Conservation (phyloP, 2,329 filamentous ascomycete species). For the Cladophialophora chaetospira region DNA sequence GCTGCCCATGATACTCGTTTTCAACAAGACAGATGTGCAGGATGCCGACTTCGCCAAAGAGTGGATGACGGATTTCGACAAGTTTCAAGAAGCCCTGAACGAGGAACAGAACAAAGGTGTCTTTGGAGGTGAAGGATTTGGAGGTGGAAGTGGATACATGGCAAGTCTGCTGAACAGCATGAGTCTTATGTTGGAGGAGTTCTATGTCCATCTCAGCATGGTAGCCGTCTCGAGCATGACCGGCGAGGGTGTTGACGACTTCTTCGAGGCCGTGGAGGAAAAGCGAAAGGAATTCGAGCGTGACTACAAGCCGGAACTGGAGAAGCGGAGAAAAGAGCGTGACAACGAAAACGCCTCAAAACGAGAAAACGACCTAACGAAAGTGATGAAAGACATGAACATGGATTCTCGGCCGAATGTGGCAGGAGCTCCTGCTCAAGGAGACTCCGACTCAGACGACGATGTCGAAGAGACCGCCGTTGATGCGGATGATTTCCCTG, state of each 20-base stretch:
- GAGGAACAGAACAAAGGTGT: conserved; percentile 77
- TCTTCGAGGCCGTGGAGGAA: conserved; percentile 83
- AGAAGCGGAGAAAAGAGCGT: conserved; percentile 72
- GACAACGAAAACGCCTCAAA: conserved; percentile 72
- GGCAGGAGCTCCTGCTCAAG: conserved; percentile 46
- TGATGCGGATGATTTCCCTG: conserved; percentile 49
- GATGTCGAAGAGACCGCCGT: conserved; percentile 45
- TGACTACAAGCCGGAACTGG: conserved; percentile 91
- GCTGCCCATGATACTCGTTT: conserved; percentile 96
- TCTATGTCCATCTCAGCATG: conserved; percentile 90
- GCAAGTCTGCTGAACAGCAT: conserved; percentile 93
- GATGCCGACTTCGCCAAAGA: conserved; percentile 89
- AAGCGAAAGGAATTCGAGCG: conserved; percentile 86
- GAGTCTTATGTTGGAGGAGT: conserved; percentile 96
- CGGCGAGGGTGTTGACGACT: conserved; percentile 86
- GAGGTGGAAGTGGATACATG: conserved; percentile 91
- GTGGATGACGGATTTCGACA: conserved; percentile 99
- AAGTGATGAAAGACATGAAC: conserved; percentile 92
- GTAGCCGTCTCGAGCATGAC: conserved; percentile 93
- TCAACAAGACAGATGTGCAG: conserved; percentile 98
- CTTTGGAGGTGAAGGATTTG: conserved; percentile 72
- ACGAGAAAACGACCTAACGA: conserved; percentile 80
- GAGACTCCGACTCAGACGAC: conserved; percentile 49
- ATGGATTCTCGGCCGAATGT: conserved; percentile 45
- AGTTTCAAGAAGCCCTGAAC: conserved; percentile 83